Evolutionary conservation across 768 basidiomycete genomes (phyloP).

Genomic region (Kondoa subrosea): DNA sequence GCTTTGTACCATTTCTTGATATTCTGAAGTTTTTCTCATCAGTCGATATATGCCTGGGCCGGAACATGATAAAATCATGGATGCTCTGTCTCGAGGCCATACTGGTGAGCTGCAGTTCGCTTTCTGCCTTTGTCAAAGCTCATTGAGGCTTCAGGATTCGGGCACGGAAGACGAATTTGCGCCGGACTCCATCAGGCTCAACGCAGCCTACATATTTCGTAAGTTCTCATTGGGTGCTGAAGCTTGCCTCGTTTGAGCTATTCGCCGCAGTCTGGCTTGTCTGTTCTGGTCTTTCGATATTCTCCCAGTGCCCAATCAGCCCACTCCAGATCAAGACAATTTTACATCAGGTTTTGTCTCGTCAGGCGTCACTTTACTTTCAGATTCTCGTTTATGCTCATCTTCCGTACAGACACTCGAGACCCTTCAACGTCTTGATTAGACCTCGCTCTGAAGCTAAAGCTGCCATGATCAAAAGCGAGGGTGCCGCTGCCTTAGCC

Average conservation of each 20-base stretch:
- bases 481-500: background rate
- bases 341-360: background rate
- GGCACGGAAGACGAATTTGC: background rate
- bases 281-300: background rate
- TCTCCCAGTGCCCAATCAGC: background rate
- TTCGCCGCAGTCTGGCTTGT: background rate
- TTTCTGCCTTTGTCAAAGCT: background rate
- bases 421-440: background rate
- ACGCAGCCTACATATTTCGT: background rate
- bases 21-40: too few relatives aligned
- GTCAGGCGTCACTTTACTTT: background rate
- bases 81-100: background rate
- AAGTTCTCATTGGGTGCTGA: too few relatives aligned
- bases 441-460: background rate
- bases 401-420: background rate
- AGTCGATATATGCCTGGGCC: background rate
- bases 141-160: background rate
- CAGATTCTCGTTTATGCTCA: background rate
- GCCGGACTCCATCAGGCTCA: background rate
- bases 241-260: too few relatives aligned
- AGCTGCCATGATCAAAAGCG: background rate
- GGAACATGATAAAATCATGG: background rate
- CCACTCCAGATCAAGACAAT: background rate
- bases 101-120: background rate
- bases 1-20: too few relatives aligned